phyloP scores from a whole-genome alignment of 1,284 basidiomycete species.

The Coniferiporia weirii region DNA sequence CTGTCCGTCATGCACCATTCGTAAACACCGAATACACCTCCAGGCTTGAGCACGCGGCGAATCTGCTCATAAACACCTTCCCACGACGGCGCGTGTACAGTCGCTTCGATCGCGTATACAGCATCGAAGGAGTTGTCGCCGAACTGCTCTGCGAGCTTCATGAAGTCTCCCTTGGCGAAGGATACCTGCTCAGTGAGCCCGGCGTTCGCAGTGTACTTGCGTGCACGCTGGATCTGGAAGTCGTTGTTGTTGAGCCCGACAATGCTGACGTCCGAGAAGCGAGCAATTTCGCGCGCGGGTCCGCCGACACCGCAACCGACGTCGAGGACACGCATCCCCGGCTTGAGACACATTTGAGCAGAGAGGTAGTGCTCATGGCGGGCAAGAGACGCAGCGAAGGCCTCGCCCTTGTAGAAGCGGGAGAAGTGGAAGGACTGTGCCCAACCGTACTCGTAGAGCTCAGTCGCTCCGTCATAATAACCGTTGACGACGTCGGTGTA shows the following conservation, averaged over 20 bases:
- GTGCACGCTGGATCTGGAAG: constrained; percentile 87
- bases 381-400: constrained; percentile 79
- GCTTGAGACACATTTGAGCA: constrained; percentile 72
- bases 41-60: constrained; percentile 92
- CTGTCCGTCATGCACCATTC: constrained; percentile 99
- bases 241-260: constrained; percentile 96
- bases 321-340: constrained; percentile 95
- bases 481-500: constrained; percentile 97
- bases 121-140: constrained; percentile 95
- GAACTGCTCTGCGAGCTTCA: constrained; percentile 91
- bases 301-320: constrained; percentile 98
- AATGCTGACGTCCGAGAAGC: constrained; percentile 84
- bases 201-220: constrained; percentile 77
- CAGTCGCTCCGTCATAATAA: constrained; percentile 96
- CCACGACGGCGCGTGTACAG: constrained; percentile 92
- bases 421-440: constrained; percentile 95
- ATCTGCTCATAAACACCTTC: constrained; percentile 97
- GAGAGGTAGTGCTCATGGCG: constrained; percentile 99
- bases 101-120: constrained; percentile 97
- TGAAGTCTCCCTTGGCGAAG: constrained; percentile 93
- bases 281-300: constrained; percentile 92
- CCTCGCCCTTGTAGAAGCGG: constrained; percentile 95
- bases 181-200: constrained; percentile 75
- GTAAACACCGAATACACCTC: constrained; percentile 94
- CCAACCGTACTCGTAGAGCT: constrained; percentile 98